Conservation (phyloP, 2,329 filamentous ascomycete genomes). For the Pestalotiopsis sp. region DNA sequence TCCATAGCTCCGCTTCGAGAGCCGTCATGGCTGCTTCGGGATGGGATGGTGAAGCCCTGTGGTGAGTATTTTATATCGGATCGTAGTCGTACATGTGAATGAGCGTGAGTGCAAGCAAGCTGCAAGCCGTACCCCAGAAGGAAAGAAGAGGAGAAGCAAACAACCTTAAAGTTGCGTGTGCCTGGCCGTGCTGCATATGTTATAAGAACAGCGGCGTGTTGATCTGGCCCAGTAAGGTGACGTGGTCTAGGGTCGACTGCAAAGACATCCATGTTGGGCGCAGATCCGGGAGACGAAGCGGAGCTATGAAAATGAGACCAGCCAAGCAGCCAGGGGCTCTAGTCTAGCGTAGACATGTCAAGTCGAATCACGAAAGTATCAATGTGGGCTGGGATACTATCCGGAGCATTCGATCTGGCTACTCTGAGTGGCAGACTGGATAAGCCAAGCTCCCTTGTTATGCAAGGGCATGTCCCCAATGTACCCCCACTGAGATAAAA, state of each 20-base stretch:
- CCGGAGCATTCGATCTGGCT: not conserved
- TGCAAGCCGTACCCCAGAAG: not conserved
- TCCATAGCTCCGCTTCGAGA: conserved; percentile 44
- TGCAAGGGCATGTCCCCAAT: not conserved
- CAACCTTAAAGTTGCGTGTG: not conserved
- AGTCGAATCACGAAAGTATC: not conserved
- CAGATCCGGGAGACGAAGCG: conserved; percentile 6
- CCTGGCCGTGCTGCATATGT: not conserved
- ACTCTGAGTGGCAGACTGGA: not conserved
- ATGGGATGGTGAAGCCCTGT: not conserved
- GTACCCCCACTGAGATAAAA: conserved; percentile 4
- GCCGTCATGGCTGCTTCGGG: conserved; percentile 19
- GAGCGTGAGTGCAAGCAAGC: not conserved
- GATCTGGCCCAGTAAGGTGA: conserved; percentile 5
- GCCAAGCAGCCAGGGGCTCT: not conserved
- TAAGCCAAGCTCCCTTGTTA: not conserved
- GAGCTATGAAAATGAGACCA: not conserved
- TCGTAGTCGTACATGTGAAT: not conserved
- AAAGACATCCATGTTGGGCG: not conserved
- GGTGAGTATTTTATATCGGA: not conserved
- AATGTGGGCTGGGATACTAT: not conserved
- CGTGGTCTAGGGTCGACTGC: not conserved
- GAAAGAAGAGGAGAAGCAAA: not conserved
- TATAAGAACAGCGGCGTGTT: not conserved
- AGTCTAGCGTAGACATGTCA: not conserved